Conservation (phyloP, 169 alveolate species). For the Neospora caninum region DNA sequence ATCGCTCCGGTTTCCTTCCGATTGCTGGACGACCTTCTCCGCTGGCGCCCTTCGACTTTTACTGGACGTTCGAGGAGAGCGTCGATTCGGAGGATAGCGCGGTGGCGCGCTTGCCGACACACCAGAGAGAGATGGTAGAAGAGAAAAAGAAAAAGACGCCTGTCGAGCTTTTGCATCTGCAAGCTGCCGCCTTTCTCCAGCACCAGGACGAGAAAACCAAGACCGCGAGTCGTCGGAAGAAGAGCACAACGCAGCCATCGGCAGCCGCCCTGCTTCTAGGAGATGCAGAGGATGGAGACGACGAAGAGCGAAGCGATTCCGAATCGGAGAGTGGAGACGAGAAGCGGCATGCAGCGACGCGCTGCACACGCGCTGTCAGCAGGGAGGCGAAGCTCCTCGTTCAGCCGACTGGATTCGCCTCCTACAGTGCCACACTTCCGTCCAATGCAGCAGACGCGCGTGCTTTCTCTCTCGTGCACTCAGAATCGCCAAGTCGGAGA, state of each 20-base stretch:
- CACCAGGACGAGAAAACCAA: background rate
- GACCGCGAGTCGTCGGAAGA: background rate
- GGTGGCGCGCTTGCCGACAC: background rate
- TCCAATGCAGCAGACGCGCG: background rate
- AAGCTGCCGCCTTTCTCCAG: background rate
- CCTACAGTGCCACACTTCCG: background rate
- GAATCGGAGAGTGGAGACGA: background rate
- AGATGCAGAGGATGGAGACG: background rate
- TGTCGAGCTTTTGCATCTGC: background rate
- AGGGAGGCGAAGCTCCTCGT: background rate
- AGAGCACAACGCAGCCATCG: background rate
- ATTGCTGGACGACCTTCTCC: background rate
- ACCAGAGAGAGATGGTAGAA: background rate
- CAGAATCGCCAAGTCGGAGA: background rate
- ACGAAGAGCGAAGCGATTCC: background rate
- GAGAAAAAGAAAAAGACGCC: background rate
- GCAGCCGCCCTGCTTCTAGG: constrained; percentile 4
- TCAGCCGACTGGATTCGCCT: background rate
- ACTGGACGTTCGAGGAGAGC: constrained; percentile 9
- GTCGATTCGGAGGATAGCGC: background rate
- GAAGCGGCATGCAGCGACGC: background rate
- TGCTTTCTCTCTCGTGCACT: background rate
- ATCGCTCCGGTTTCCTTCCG: background rate
- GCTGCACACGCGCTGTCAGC: background rate
- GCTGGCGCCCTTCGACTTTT: background rate